phyloP scores from a whole-genome alignment of 2,329 filamentous ascomycete genomes.

The Ceratocystis destructans region DNA sequence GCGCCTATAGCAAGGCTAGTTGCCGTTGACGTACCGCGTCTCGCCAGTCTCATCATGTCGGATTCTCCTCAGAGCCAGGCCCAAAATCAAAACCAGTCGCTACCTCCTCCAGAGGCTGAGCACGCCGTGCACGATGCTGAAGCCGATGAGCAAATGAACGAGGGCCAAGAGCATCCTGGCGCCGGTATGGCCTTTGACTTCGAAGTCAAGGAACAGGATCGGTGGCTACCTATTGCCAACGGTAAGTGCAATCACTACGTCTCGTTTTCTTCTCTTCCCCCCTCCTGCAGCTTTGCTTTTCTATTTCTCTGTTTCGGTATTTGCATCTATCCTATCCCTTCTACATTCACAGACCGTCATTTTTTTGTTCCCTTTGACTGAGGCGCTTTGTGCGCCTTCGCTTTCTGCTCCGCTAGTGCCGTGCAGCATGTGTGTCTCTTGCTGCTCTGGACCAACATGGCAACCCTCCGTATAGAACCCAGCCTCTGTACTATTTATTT shows the following conservation, averaged over 20 bases:
- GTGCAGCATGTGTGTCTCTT: background rate
- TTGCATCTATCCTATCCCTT: background rate
- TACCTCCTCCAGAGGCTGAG: slow-evolving; percentile 72
- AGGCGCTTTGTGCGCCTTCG: background rate
- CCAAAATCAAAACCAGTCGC: slow-evolving; percentile 40
- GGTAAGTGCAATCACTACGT: slow-evolving; percentile 51
- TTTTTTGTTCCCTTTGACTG: background rate
- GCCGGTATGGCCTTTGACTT: slow-evolving; percentile 75
- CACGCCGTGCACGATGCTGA: slow-evolving; percentile 70
- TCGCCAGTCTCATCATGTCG: slow-evolving; percentile 48
- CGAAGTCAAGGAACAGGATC: slow-evolving; percentile 98
- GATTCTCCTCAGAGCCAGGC: slow-evolving; percentile 53
- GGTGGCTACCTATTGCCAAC: slow-evolving; percentile 99
- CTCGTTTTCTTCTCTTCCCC: too few relatives aligned
- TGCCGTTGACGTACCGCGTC: background rate
- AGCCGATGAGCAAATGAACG: slow-evolving; percentile 90
- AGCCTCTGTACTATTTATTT: background rate
- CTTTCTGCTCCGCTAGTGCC: background rate
- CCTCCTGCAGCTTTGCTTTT: too few relatives aligned
- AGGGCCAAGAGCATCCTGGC: slow-evolving; percentile 63
- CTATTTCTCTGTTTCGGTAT: slow-evolving; percentile 23
- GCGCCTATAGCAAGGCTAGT: background rate
- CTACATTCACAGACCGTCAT: slow-evolving; percentile 21
- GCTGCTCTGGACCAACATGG: background rate
- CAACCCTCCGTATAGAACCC: background rate